phyloP scores from a whole-genome alignment of 768 basidiomycete genomes.

The Mycena indigotica region DNA sequence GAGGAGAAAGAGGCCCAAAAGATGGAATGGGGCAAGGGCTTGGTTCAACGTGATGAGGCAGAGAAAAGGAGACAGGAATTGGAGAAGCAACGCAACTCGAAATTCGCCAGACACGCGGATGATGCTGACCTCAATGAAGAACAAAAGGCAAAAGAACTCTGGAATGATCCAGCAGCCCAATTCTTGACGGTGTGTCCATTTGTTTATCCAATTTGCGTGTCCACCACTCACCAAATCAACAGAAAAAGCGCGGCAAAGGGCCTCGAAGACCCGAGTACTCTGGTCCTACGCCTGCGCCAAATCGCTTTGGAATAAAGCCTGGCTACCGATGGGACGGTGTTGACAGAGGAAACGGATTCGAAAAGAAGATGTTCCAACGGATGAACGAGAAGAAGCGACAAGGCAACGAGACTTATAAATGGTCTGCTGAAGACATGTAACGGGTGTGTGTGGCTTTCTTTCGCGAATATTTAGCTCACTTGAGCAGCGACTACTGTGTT shows the following conservation, averaged over 20 bases:
- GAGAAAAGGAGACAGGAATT: conserved; percentile 67
- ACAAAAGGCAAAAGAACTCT: conserved; percentile 75
- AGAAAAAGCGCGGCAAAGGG: conserved; percentile 78
- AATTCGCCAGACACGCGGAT: conserved; percentile 79
- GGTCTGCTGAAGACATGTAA: conserved; percentile 95
- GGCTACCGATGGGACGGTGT: conserved; percentile 99
- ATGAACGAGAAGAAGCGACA: conserved; percentile 74
- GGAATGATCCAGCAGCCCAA: conserved; percentile 98
- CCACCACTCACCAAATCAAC: conserved; percentile 8
- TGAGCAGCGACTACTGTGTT: too few relatives aligned
- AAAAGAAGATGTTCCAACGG: conserved; percentile 87
- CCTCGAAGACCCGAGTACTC: conserved; percentile 82
- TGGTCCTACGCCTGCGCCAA: conserved; percentile 89
- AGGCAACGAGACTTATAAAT: conserved; percentile 74
- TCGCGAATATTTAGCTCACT: too few relatives aligned
- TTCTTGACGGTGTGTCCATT: conserved; percentile 76
- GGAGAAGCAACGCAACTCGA: conserved; percentile 63
- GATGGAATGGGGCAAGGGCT: conserved; percentile 98
- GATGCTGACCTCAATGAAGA: conserved; percentile 87
- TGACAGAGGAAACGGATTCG: conserved; percentile 92
- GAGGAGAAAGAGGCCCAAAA: conserved; percentile 87
- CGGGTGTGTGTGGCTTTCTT: not conserved
- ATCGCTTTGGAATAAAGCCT: conserved; percentile 93
- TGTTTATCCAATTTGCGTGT: not conserved
- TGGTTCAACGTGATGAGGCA: conserved; percentile 83